These are phyloP conservation scores for Letharia lupina DNA, from an alignment of 495 filamentous ascomycete species.

Conservation along the genomic window DNA sequence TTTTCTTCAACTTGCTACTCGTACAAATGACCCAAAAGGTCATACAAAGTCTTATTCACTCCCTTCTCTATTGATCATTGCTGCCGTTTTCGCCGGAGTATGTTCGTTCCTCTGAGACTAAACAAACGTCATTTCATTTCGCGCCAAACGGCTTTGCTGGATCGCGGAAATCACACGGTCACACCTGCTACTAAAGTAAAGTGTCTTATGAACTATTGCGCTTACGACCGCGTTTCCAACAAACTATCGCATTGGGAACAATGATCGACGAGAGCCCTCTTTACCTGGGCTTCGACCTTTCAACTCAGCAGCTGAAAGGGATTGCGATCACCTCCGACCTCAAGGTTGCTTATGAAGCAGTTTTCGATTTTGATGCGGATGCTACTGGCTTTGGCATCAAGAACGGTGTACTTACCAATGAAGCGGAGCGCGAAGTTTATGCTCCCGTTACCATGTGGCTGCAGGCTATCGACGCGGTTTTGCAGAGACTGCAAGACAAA, in stretches of 20 bases:
- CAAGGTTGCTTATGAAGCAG: constrained; percentile 64
- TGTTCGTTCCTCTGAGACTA: not conserved
- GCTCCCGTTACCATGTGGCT: constrained; percentile 92
- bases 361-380: constrained; percentile 67
- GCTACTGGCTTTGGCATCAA: constrained; percentile 64
- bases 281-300: constrained; percentile 92
- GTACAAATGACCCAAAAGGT: not conserved
- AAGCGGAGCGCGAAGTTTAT: constrained; percentile 75
- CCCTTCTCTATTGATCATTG: not conserved
- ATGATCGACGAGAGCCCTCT: constrained; percentile 48
- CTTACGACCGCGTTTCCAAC: not conserved
- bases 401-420: constrained; percentile 80
- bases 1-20: not conserved
- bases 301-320: constrained; percentile 92
- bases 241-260: not conserved
- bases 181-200: not conserved
- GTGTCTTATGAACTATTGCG: not conserved
- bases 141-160: not conserved
- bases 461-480: constrained; percentile 79
- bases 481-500: constrained; percentile 59
- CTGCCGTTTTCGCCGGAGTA: not conserved
- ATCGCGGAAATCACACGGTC: not conserved
- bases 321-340: constrained; percentile 75
- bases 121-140: constrained; percentile 4
- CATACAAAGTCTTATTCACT: not conserved